Percentiles rank a stretch among this genome's conserved stretches.
Evolutionary conservation across 345 rosid genomes (phyloP).

Genomic region (Ailanthus altissimus): DNA sequence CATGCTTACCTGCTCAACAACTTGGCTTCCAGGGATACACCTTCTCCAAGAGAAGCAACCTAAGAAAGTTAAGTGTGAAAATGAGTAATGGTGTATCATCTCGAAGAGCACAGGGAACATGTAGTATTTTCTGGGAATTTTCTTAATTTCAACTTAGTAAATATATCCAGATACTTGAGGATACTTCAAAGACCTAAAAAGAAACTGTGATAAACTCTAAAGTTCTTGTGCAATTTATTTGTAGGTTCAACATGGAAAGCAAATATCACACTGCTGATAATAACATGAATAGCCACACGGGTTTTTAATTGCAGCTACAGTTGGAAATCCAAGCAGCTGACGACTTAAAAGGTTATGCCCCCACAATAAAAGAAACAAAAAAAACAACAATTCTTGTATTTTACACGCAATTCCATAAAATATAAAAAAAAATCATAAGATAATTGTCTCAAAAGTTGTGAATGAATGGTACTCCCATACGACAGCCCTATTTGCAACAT

Average conservation of each 20-base stretch:
- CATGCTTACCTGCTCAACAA: constrained; percentile 71
- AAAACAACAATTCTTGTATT: neutral
- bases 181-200: neutral
- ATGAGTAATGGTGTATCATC: constrained; percentile 1
- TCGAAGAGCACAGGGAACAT: neutral
- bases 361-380: neutral
- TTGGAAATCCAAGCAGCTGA: neutral
- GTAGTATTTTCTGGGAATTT: neutral
- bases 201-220: neutral
- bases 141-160: neutral
- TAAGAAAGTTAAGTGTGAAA: constrained; percentile 33
- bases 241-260: neutral
- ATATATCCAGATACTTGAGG: neutral
- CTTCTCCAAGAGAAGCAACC: constrained; percentile 98
- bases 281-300: neutral
- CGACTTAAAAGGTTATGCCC: neutral
- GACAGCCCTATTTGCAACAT: neutral
- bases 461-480: neutral
- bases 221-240: neutral
- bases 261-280: neutral
- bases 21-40: constrained; percentile 94
- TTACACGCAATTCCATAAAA: neutral
- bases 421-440: neutral
- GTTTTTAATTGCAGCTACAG: neutral
- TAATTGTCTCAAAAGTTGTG: neutral